Percentiles rank a stretch among this genome's conserved stretches.
Evolutionary conservation across 306 rosid genomes (phyloP).

Genomic region (Cucumis cinereus): DNA sequence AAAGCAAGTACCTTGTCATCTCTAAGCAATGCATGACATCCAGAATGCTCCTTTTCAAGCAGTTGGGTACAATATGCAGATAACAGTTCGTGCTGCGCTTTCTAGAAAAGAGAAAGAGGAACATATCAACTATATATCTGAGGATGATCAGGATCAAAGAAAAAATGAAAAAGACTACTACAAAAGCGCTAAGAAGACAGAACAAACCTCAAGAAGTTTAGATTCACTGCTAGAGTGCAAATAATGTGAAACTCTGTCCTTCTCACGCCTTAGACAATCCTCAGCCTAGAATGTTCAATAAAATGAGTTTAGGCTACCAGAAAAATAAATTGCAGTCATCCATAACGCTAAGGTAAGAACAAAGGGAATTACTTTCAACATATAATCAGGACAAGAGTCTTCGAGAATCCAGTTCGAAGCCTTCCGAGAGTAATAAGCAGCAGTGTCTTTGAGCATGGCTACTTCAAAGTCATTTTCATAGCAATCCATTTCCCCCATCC

Average conservation of each 20-base stretch:
- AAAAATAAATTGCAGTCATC: not conserved
- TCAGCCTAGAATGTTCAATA: constrained; percentile 23
- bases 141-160: not conserved
- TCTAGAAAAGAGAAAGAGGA: constrained; percentile 16
- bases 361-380: constrained; percentile 24
- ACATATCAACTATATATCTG: not conserved
- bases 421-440: constrained; percentile 33
- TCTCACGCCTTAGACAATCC: constrained; percentile 36
- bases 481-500: constrained; percentile 31
- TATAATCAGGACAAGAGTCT: constrained; percentile 43
- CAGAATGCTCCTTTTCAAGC: constrained; percentile 49
- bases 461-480: constrained; percentile 43
- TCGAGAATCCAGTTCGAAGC: constrained; percentile 47
- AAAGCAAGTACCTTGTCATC: constrained; percentile 32
- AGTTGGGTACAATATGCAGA: constrained; percentile 38
- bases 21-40: constrained; percentile 45
- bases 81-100: constrained; percentile 40
- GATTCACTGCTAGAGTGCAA: constrained; percentile 40
- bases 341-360: not conserved
- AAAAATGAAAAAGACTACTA: not conserved
- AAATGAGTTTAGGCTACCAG: constrained; percentile 3
- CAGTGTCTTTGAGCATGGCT: constrained; percentile 34
- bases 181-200: not conserved
- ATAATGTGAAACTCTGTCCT: constrained; percentile 35
- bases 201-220: constrained; percentile 35